Conservation (phyloP, 345 rosid species). For the Euphorbia pulcherrima region DNA sequence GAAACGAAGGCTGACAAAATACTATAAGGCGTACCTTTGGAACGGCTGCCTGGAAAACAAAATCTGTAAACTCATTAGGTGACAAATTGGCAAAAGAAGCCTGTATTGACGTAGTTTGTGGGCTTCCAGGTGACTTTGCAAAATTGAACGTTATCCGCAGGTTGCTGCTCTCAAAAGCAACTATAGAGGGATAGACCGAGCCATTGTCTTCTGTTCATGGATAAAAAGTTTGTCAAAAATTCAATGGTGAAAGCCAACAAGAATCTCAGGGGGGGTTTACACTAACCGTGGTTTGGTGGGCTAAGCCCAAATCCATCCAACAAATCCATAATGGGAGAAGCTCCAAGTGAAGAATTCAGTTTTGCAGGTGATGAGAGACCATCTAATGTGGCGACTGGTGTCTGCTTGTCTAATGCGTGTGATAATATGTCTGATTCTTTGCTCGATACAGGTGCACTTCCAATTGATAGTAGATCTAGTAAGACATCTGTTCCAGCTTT, state of each 20-base stretch:
- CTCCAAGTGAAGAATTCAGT: conserved; percentile 40
- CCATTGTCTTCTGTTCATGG: conserved; percentile 65
- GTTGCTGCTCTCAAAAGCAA: conserved; percentile 81
- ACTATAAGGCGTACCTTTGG: conserved; percentile 64
- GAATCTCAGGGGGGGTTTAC: conserved; percentile 10
- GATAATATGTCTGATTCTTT: conserved; percentile 59
- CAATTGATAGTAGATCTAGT: conserved; percentile 83
- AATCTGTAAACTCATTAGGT: conserved; percentile 57
- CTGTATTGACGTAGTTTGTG: conserved; percentile 55
- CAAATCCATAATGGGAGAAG: conserved; percentile 66
- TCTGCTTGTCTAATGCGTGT: conserved; percentile 38
- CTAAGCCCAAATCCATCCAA: conserved; percentile 72
- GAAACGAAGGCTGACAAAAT: background rate
- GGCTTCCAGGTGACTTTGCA: conserved; percentile 72
- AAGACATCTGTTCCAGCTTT: conserved; percentile 77
- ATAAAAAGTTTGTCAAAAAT: conserved; percentile 20
- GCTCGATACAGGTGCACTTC: conserved; percentile 55
- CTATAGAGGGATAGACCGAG: conserved; percentile 60
- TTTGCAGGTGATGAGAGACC: conserved; percentile 44
- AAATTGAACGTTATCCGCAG: conserved; percentile 72
- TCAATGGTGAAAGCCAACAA: conserved; percentile 14
- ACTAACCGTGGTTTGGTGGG: conserved; percentile 61
- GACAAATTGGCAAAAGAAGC: conserved; percentile 81
- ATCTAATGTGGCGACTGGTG: conserved; percentile 41
- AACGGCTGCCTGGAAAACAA: conserved; percentile 95